phyloP scores from a whole-genome alignment of 2,329 filamentous ascomycete species.

The Calonectria naviculata region DNA sequence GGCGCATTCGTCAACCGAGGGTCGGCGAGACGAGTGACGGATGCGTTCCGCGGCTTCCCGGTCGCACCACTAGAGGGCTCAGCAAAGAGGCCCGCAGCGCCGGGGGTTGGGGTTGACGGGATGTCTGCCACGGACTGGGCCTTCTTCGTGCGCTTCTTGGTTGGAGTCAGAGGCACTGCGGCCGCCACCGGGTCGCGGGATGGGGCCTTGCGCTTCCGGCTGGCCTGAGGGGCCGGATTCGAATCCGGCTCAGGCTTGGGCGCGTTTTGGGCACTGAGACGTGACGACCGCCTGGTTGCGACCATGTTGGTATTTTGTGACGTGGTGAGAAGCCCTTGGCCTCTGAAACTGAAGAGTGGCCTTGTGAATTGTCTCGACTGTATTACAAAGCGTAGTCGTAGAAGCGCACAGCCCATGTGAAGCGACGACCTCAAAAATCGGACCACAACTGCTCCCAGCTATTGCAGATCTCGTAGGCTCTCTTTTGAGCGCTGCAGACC shows the following conservation, averaged over 20 bases:
- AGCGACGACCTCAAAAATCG: not conserved
- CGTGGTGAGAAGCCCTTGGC: constrained; percentile 20
- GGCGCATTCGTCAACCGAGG: constrained; percentile 75
- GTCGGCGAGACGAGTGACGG: constrained; percentile 67
- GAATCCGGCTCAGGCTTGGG: constrained; percentile 27
- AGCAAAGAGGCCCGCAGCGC: constrained; percentile 53
- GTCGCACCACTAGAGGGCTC: constrained; percentile 41
- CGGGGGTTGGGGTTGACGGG: constrained; percentile 61
- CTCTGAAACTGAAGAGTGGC: not conserved
- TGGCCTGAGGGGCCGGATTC: constrained; percentile 32
- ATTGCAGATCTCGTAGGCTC: not conserved
- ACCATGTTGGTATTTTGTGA: constrained; percentile 44
- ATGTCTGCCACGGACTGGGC: constrained; percentile 31
- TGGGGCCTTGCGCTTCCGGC: constrained; percentile 50
- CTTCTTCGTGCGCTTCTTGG: constrained; percentile 45
- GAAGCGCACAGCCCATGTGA: constrained; percentile 26
- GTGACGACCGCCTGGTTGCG: constrained; percentile 51
- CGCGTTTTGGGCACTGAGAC: constrained; percentile 48
- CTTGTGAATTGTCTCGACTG: constrained; percentile 22
- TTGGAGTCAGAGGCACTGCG: constrained; percentile 42
- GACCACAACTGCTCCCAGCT: not conserved
- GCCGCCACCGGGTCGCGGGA: constrained; percentile 36
- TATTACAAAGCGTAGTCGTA: constrained; percentile 11
- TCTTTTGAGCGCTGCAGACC: not conserved
- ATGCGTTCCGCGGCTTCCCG: constrained; percentile 53